A percentile compares a stretch with the other conserved stretches of the same genome.
Conservation (phyloP, 768 basidiomycete species). For the Tubosaeta brunneosetosa region DNA sequence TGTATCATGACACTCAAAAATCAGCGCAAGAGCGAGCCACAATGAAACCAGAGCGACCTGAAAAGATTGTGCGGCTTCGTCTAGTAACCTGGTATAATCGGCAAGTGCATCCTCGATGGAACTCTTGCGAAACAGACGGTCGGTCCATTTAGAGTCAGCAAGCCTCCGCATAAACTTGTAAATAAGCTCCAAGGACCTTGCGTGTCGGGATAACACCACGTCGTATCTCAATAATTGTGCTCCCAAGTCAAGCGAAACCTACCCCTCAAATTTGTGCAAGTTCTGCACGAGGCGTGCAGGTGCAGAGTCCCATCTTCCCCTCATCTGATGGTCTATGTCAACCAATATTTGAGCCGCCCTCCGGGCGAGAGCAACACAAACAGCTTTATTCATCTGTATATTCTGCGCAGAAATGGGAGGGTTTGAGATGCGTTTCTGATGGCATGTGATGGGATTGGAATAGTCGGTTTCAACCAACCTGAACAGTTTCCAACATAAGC, state of each 20-base stretch:
- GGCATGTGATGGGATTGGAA: not conserved
- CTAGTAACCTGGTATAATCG: slow-evolving; percentile 32
- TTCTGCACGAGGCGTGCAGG: slow-evolving; percentile 38
- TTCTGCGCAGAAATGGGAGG: slow-evolving; percentile 8
- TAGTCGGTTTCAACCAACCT: slow-evolving; percentile 27
- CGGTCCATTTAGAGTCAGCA: slow-evolving; percentile 39
- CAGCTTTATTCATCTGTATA: slow-evolving; percentile 35
- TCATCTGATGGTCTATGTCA: slow-evolving; percentile 44
- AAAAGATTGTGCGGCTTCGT: slow-evolving; percentile 45
- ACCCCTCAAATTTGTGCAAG: slow-evolving; percentile 40
- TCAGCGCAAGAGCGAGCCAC: not conserved
- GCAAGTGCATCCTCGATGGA: slow-evolving; percentile 38
- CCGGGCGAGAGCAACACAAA: slow-evolving; percentile 37
- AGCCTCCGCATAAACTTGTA: slow-evolving; percentile 37
- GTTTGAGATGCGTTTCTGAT: not conserved
- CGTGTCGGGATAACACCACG: not conserved
- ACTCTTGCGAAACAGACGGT: slow-evolving; percentile 37
- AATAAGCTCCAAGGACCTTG: slow-evolving; percentile 39
- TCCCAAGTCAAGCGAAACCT: slow-evolving; percentile 1
- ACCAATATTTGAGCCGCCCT: slow-evolving; percentile 40
- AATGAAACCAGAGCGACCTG: slow-evolving; percentile 30
- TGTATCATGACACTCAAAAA: slow-evolving; percentile 10
- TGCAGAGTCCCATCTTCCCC: slow-evolving; percentile 40
- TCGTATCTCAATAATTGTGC: not conserved
- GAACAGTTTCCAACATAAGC: slow-evolving; percentile 42